phyloP scores from a whole-genome alignment of 345 rosid genomes.

The Boechera divaricarpa region DNA sequence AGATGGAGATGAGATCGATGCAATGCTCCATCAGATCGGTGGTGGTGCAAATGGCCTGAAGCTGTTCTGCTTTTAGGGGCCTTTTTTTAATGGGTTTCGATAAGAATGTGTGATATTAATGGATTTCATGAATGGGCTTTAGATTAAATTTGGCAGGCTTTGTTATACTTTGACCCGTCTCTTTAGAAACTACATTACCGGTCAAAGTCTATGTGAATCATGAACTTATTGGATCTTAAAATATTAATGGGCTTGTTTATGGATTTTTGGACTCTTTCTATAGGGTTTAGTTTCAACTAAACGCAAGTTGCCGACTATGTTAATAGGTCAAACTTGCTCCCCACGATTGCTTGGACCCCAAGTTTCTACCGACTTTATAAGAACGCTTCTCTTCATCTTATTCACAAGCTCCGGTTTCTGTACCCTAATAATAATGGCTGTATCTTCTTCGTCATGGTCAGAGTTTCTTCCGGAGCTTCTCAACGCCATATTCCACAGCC shows the following conservation, averaged over 20 bases:
- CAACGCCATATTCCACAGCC: conserved; percentile 13
- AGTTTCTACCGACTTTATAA: background rate
- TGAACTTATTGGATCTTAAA: conserved; percentile 23
- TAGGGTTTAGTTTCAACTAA: background rate
- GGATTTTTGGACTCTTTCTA: background rate
- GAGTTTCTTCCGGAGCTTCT: conserved; percentile 37
- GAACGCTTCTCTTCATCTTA: background rate
- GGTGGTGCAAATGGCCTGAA: conserved; percentile 45
- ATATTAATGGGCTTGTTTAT: conserved; percentile 25
- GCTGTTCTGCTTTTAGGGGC: conserved; percentile 32
- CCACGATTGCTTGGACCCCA: background rate
- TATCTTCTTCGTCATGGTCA: conserved; percentile 28
- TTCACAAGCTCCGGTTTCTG: background rate
- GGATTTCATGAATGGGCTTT: conserved; percentile 21
- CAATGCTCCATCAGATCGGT: conserved; percentile 91
- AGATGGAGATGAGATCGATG: conserved; percentile 91
- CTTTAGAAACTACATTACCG: conserved; percentile 5
- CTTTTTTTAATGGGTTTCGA: background rate
- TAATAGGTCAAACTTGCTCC: background rate
- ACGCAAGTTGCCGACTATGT: background rate
- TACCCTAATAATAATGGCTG: background rate
- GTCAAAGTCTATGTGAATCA: conserved; percentile 23
- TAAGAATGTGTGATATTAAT: conserved; percentile 24
- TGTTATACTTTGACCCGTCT: conserved; percentile 21
- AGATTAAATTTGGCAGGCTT: conserved; percentile 22